Conservation (phyloP, 257 asterid genomes). For the Scutellaria barbata region DNA sequence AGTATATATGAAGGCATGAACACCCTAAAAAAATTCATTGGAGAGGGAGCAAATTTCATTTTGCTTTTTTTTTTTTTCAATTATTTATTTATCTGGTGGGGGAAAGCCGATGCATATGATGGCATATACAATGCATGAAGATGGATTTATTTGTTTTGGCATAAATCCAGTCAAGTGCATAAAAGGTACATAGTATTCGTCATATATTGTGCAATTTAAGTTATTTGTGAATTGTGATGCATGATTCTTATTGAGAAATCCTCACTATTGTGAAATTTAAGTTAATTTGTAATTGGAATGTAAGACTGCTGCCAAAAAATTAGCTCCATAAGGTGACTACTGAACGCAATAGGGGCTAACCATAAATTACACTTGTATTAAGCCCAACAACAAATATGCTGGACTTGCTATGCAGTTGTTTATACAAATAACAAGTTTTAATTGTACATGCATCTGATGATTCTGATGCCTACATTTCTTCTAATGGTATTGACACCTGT, state of each 20-base stretch:
- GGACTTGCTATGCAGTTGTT: neutral
- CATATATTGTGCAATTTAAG: neutral
- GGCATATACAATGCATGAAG: neutral
- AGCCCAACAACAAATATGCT: neutral
- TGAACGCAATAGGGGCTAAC: neutral
- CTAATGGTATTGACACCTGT: constrained; percentile 17
- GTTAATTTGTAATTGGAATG: neutral
- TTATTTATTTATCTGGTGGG: neutral
- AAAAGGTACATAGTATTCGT: neutral
- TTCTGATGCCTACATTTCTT: constrained; percentile 16
- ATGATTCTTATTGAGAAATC: neutral
- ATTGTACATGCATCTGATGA: constrained; percentile 9
- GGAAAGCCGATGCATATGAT: neutral
- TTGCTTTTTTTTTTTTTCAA: neutral
- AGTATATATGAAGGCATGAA: constrained; percentile 8
- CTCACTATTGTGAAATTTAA: neutral
- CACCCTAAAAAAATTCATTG: neutral
- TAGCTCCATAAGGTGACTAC: constrained; percentile 3
- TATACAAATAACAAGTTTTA: constrained; percentile 4
- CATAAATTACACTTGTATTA: neutral
- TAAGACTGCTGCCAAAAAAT: neutral
- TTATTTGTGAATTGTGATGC: too few relatives aligned
- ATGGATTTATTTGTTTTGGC: constrained; percentile 16
- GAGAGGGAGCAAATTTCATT: neutral
- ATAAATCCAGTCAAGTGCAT: constrained; percentile 19